Percentiles rank a stretch among this genome's conserved stretches.
Evolutionary conservation across 805 yeast genomes (phyloP).

Genomic region (Metahyphopichia silvanorum): DNA sequence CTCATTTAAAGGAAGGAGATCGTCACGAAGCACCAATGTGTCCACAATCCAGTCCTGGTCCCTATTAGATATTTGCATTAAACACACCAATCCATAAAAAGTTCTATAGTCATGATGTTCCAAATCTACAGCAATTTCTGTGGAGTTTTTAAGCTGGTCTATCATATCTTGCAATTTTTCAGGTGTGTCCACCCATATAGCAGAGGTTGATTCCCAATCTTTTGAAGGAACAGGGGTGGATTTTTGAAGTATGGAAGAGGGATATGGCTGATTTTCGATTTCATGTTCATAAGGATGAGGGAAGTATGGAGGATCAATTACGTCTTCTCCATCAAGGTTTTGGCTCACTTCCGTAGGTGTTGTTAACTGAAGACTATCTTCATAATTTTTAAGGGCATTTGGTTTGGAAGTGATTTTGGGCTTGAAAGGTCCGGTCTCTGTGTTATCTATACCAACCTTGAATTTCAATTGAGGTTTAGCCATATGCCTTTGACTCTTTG

Average conservation of each 20-base stretch:
- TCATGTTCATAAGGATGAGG: slow-evolving; percentile 80
- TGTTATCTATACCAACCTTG: slow-evolving; percentile 58
- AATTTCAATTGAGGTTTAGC: slow-evolving; percentile 72
- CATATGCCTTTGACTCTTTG: slow-evolving; percentile 24
- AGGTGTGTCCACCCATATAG: slow-evolving; percentile 69
- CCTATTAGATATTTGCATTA: slow-evolving; percentile 88
- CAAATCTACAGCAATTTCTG: slow-evolving; percentile 85
- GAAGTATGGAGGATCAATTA: slow-evolving; percentile 55
- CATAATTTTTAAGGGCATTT: slow-evolving; percentile 54
- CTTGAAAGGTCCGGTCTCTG: slow-evolving; percentile 67
- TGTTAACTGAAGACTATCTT: slow-evolving; percentile 40
- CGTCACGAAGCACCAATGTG: slow-evolving; percentile 74
- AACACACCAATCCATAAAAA: slow-evolving; percentile 83
- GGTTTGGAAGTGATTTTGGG: slow-evolving; percentile 78
- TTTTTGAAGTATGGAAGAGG: slow-evolving; percentile 44
- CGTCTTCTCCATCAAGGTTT: slow-evolving; percentile 22
- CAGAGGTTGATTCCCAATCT: slow-evolving; percentile 63
- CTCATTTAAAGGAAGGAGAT: slow-evolving; percentile 60
- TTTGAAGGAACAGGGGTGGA: slow-evolving; percentile 47
- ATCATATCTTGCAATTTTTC: slow-evolving; percentile 55
- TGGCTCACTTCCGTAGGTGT: slow-evolving; percentile 21
- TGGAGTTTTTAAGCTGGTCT: slow-evolving; percentile 42
- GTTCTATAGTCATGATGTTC: slow-evolving; percentile 95
- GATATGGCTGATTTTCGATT: slow-evolving; percentile 68
- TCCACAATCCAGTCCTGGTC: slow-evolving; percentile 86